Base-by-base conservation (phyloP, 495 filamentous ascomycete genomes). In the Polyplosphaeria fusca region DNA sequence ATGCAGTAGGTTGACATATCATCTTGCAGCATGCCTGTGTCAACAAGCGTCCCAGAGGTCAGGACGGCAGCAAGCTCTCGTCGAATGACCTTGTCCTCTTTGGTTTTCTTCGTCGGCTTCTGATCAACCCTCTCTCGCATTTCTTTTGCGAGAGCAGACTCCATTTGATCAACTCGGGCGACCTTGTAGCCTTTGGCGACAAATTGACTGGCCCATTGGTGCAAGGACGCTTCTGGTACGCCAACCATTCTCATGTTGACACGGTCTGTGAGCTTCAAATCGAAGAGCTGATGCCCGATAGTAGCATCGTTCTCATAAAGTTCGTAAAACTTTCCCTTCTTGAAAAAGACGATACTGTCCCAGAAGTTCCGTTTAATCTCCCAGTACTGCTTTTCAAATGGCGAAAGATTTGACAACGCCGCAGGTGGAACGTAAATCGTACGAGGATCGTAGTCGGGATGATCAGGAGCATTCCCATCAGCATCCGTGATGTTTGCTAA, bases 211-310 rank as follows among this genome's bases (percentile, higher is more conserved):
- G 90, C 86, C 94, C 94, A 95, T 68, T 90, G 82, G 69, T 92
- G 82, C 30, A 96, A 74, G 40, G 88, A 91, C 71, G 87, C 86
- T 70, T 96, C 91, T 0, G 91, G 91, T 1, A 95, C 91, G 53
- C 90, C 91, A 16, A 94, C 91, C 89, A 95, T 95, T 42, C 92
- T 88, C 94, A 99, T 99, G 71, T 99, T 99, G 62, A 99, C 91
- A 58, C 93, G 82, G 63, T 97, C 94, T 0, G 94, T 99, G 57
- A 97, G 86, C 73, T 99, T 99, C 27, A 99, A 77, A 69, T 99
- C 93, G 67, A 99, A 99, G 22, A 95, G 77, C 71, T 96, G 93
- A 68, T 97, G 89, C 12, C 94, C 94, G 51, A 99, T 89, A 0
- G 92, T 96, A 13, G 93, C 93, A 75, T 99, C 93, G 58, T 96